Percentiles rank a stretch among this genome's conserved stretches.
These are phyloP conservation scores for Boletus bicolor DNA, from an alignment of 768 basidiomycete species.

Conservation along the genomic window DNA sequence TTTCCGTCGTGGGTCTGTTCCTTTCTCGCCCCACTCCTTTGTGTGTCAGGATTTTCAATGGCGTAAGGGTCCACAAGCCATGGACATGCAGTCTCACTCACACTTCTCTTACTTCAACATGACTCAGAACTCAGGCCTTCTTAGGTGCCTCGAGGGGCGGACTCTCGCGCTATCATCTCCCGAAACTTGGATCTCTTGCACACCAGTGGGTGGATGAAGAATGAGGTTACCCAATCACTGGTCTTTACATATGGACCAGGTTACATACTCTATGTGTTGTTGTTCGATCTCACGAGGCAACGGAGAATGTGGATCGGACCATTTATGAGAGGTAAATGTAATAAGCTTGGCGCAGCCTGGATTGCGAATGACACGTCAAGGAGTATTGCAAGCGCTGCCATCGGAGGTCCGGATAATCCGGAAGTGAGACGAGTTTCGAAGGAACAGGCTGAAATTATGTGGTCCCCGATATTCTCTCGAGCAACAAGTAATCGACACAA, in stretches of 20 bases:
- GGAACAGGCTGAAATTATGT: neutral
- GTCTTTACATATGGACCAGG: neutral
- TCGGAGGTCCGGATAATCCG: neutral
- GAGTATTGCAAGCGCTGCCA: neutral
- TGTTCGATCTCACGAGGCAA: constrained; percentile 1
- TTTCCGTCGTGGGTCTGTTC: constrained; percentile 52
- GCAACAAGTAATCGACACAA: neutral
- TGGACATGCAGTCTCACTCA: constrained; percentile 1
- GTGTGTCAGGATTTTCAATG: constrained; percentile 47
- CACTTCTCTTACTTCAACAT: constrained; percentile 6
- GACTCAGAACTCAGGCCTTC: constrained; percentile 38
- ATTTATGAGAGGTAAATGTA: neutral
- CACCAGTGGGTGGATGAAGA: constrained; percentile 70
- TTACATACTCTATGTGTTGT: neutral
- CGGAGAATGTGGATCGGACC: neutral
- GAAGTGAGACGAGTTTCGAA: neutral
- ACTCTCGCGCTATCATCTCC: constrained; percentile 56
- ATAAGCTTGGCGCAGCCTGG: neutral
- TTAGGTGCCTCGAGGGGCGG: constrained; percentile 49
- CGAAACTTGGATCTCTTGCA: constrained; percentile 60
- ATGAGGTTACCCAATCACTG: constrained; percentile 22
- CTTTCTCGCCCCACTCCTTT: constrained; percentile 44
- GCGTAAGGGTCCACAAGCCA: constrained; percentile 42
- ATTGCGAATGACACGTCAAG: neutral
- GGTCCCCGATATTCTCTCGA: neutral